These are phyloP conservation scores for Casuarina cunninghamiana DNA, from an alignment of 306 rosid genomes.

Conservation along the genomic window DNA sequence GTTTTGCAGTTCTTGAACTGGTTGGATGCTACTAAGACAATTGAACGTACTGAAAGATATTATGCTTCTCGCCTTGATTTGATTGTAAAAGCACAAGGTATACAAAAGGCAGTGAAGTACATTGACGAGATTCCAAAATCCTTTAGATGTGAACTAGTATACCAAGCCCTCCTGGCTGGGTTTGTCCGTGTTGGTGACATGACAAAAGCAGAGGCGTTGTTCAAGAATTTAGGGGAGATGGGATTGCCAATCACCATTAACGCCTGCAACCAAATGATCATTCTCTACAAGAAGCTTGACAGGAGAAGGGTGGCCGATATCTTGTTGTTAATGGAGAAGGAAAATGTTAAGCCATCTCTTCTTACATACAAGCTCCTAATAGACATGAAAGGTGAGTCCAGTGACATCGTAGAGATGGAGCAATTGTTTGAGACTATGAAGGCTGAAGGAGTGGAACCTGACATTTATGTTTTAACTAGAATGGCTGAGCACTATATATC, in stretches of 20 bases:
- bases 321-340: conserved; percentile 21
- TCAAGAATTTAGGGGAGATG: conserved; percentile 14
- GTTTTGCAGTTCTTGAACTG: conserved; percentile 21
- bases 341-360: conserved; percentile 26
- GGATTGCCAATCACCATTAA: conserved; percentile 14
- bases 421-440: conserved; percentile 21
- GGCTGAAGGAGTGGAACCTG: conserved; percentile 20
- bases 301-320: conserved; percentile 14
- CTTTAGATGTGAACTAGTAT: conserved; percentile 8
- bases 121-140: conserved; percentile 15
- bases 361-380: conserved; percentile 21
- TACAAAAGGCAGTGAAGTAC: conserved; percentile 22
- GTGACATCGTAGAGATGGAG: conserved; percentile 18
- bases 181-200: conserved; percentile 1
- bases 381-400: conserved; percentile 5
- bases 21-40: conserved; percentile 15
- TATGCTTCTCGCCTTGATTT: conserved; percentile 28
- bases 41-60: background rate
- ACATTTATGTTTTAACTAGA: conserved; percentile 4
- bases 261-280: conserved; percentile 27
- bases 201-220: conserved; percentile 26
- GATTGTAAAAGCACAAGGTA: conserved; percentile 18
- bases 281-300: conserved; percentile 21
- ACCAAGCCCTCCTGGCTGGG: conserved; percentile 17
- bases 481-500: conserved; percentile 19